Evolutionary conservation across 768 basidiomycete genomes (phyloP), one percentile per base, ranked within the genome.

Genomic region (Tricholoma sp.): DNA sequence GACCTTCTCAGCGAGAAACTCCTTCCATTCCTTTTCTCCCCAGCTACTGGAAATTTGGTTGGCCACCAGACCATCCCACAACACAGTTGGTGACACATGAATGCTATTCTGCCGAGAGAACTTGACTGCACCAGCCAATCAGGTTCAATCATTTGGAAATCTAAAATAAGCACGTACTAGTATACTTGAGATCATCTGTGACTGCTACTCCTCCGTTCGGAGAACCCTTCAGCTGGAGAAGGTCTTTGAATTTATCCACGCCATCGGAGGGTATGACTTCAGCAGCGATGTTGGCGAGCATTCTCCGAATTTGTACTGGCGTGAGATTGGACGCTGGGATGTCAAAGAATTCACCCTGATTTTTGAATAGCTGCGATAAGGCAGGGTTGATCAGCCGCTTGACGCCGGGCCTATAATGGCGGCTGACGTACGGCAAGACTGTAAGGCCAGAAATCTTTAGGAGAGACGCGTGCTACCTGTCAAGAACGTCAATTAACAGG

Each of bases 31-130:
- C 39, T 76, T 76, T 65, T 86, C 80, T 4, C 81, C 87, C 90
- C 91, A 97, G 18, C 85, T 80, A 65, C 91, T 93, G 5, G 86
- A 88, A 32, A 94, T 76, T 49, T 90, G 85, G 50, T 74, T 79
- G 10, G 83, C 86, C 52, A 91, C 66, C 54, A 87, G 74, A 50
- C 91, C 89, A 61, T 94, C 87, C 83, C 84, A 89, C 2, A 91
- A 72, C 2, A 78, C 81, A 39, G 92, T 89, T 4, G 94, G 92
- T 1, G 93, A 94, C 48, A 96, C 91, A 61, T 98, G 95, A 39
- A 97, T 84, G 2, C 90, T 80, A 59, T 98, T 97, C 74, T 97
- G 94, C 59, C 95, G 78, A 13, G 89, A 83, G 68, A 88, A 87
- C 71, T 95, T 97, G 77, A 97, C 92, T 94, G 63, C 31, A 57